Evolutionary conservation across 805 yeast species (phyloP).

Genomic region (Clavispora fructus): DNA sequence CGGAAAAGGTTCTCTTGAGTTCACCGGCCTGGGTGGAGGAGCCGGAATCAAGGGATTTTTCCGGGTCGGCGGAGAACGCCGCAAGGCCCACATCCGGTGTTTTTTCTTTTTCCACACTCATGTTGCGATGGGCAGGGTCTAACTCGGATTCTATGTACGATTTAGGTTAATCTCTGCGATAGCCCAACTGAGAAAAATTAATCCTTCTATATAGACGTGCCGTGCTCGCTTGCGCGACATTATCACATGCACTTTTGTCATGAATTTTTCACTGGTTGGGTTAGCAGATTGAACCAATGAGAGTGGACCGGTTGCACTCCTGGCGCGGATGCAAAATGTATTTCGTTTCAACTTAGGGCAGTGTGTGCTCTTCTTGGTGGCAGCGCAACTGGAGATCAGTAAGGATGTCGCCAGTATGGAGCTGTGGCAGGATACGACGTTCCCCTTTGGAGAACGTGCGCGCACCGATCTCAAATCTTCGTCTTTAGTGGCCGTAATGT

Average conservation of each 20-base stretch:
- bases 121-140: neutral
- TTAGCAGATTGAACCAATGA: neutral
- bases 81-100: neutral
- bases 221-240: neutral
- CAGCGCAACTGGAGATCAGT: no score
- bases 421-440: no score
- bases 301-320: neutral
- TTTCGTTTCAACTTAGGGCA: no score
- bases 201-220: neutral
- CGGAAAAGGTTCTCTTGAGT: conserved; percentile 32
- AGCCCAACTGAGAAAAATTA: neutral
- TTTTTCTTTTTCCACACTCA: conserved; percentile 1
- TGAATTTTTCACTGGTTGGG: neutral
- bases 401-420: no score
- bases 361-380: no score
- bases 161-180: neutral
- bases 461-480: no score
- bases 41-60: conserved; percentile 3
- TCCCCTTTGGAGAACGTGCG: no score
- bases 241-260: conserved; percentile 2
- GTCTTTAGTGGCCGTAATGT: no score
- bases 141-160: neutral
- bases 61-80: conserved; percentile 5
- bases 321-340: no score
- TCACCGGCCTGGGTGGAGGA: conserved; percentile 14